A percentile compares a stretch with the other conserved stretches of the same genome.
Evolutionary conservation across 2,329 filamentous ascomycete species (phyloP).

Genomic region (Penicillium paneum): DNA sequence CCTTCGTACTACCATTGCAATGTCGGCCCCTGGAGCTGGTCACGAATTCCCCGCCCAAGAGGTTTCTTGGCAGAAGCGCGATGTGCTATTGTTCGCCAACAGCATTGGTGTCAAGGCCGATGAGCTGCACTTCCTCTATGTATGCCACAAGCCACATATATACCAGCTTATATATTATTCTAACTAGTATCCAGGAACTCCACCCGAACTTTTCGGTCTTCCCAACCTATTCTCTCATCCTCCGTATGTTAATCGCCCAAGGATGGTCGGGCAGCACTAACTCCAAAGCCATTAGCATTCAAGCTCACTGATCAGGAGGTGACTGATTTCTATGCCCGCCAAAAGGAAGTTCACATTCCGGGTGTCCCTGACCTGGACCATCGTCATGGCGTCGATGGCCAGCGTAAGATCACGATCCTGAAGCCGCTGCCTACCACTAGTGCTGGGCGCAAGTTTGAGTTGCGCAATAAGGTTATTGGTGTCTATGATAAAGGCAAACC

Average conservation of each 20-base stretch:
- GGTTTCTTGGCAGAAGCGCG: conserved; percentile 83
- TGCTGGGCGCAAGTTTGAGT: conserved; percentile 69
- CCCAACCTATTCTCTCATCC: conserved; percentile 80
- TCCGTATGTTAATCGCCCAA: conserved; percentile 53
- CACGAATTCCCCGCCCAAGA: conserved; percentile 74
- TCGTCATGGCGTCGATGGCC: conserved; percentile 74
- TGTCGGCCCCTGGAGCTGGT: conserved; percentile 59
- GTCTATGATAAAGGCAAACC: conserved; percentile 89
- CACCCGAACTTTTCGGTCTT: conserved; percentile 84
- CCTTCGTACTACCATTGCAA: conserved; percentile 22
- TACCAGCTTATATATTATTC: not conserved
- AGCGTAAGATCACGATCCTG: conserved; percentile 73
- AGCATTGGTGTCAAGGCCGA: conserved; percentile 82
- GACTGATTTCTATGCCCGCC: conserved; percentile 76
- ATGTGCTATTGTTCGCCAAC: conserved; percentile 83
- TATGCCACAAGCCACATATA: conserved; percentile 43
- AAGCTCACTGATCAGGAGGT: conserved; percentile 74
- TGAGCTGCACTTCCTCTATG: conserved; percentile 90
- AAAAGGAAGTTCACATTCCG: conserved; percentile 65
- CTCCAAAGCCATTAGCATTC: conserved; percentile 56
- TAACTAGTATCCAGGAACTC: conserved; percentile 61
- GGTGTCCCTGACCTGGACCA: conserved; percentile 73
- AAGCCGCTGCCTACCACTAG: conserved; percentile 72
- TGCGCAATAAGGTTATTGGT: conserved; percentile 72
- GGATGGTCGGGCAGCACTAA: conserved; percentile 31